Evolutionary conservation across 2,329 filamentous ascomycete genomes (phyloP), one percentile per base, ranked within the genome.

Genomic region (Fusarium poae): DNA sequence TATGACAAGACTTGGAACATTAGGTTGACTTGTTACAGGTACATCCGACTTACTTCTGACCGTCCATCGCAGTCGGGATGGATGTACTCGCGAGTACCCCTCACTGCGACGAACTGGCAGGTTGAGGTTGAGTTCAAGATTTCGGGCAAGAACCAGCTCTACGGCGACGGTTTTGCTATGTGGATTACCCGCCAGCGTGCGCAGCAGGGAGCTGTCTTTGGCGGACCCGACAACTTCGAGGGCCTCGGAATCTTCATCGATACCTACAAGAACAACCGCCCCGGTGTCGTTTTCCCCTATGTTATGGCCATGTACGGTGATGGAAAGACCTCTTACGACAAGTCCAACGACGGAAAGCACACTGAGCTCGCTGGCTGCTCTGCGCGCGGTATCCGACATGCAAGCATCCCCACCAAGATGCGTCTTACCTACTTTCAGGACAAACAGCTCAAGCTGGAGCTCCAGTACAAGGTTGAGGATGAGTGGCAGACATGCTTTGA

Each of bases 251-350:
- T 99, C 80, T 98, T 97, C 84, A 88, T 99, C 82, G 96, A 99
- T 79, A 99, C 96, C 44, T 99, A 99, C 86, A 99, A 99, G 89
- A 99, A 99, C 85, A 97, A 97, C 84, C 90, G 96, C 16, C 95
- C 96, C 1, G 96, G 96, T 43, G 91, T 93, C 42, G 92, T 97
- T 46, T 99, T 99, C 82, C 96, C 96, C 51, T 97, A 97, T 77
- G 91, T 99, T 75, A 97, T 98, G 94, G 95, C 94, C 67, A 98
- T 98, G 96, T 85, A 94, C 72, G 96, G 96, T 63, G 96, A 99
- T 79, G 95, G 96, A 66, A 85, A 93, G 77, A 97, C 91, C 9
- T 79, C 84, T 16, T 99, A 99, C 82, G 94, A 98, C 84, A 94
- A 97, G 83, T 89, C 90, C 74, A 94, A 94, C 75, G 96, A 99